These are phyloP conservation scores for Phytophthora foliorum DNA, from an alignment of 352 stramenopile genomes.

Conservation along the genomic window DNA sequence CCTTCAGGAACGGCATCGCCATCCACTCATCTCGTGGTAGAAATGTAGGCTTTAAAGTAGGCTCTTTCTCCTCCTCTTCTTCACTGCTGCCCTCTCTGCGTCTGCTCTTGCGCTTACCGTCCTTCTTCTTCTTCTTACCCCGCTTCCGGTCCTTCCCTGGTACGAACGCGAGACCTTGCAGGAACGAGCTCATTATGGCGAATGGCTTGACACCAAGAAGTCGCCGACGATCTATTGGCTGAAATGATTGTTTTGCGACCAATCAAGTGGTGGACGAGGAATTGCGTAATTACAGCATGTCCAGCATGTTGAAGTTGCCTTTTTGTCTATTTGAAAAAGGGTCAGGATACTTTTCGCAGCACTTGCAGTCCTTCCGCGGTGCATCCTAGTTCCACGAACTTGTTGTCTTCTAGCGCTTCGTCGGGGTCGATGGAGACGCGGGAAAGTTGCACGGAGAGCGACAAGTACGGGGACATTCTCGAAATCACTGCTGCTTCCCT, in stretches of 20 bases:
- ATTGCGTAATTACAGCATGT: conserved; percentile 5
- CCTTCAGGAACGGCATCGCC: conserved; percentile 74
- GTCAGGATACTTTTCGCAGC: conserved; percentile 64
- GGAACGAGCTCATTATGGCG: conserved; percentile 51
- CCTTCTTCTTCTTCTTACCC: conserved; percentile 48
- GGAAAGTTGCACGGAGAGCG: conserved; percentile 57
- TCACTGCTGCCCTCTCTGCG: conserved; percentile 25
- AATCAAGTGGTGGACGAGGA: neutral
- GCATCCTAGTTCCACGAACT: conserved; percentile 56
- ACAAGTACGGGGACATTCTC: conserved; percentile 57
- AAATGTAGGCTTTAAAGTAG: conserved; percentile 5
- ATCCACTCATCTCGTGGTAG: conserved; percentile 85
- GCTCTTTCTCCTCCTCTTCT: conserved; percentile 10
- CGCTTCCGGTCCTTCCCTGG: conserved; percentile 45
- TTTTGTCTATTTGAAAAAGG: neutral
- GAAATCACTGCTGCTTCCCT: conserved; percentile 59
- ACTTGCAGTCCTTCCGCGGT: conserved; percentile 62
- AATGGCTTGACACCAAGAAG: conserved; percentile 15
- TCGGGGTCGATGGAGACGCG: conserved; percentile 46
- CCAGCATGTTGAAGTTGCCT: conserved; percentile 25
- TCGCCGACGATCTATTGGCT: conserved; percentile 25
- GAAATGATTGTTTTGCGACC: conserved; percentile 14
- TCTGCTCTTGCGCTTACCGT: conserved; percentile 47
- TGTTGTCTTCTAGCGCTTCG: conserved; percentile 40
- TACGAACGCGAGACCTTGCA: conserved; percentile 81